These are phyloP conservation scores for Fragaria ananassa DNA, from an alignment of 306 rosid species.

Conservation along the genomic window DNA sequence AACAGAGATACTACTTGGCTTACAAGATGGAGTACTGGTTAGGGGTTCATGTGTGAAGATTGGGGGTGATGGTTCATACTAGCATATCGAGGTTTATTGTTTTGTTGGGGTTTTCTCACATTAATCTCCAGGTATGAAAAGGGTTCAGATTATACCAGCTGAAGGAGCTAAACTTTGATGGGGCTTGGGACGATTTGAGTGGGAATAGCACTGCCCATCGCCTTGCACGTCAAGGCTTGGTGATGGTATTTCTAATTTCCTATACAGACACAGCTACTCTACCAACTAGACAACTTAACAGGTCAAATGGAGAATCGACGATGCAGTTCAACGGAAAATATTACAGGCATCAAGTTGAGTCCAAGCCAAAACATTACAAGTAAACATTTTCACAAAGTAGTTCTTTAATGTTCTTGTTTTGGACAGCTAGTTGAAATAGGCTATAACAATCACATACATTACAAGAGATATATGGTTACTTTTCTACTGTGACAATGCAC, in stretches of 20 bases:
- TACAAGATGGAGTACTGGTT: too few species aligned
- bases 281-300: neutral
- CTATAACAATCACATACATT: conserved; percentile 12
- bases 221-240: neutral
- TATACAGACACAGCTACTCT: neutral
- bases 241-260: neutral
- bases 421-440: conserved; percentile 30
- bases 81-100: too few species aligned
- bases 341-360: conserved; percentile 13
- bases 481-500: conserved; percentile 80
- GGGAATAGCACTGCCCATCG: too few species aligned
- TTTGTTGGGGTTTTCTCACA: too few species aligned
- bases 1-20: too few species aligned
- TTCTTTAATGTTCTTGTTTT: conserved; percentile 22
- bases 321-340: conserved; percentile 10
- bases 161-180: too few species aligned
- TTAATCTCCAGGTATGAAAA: too few species aligned
- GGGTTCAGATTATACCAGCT: too few species aligned
- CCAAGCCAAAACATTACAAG: conserved; percentile 27
- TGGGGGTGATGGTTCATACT: too few species aligned
- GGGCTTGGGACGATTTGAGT: too few species aligned
- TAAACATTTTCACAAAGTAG: conserved; percentile 31
- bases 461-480: neutral
- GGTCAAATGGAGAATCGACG: neutral
- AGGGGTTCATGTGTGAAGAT: too few species aligned